Evolutionary conservation across 441 rosid genomes (phyloP), one percentile per base, ranked within the genome.

Genomic region (Pelargonium fulgidum): DNA sequence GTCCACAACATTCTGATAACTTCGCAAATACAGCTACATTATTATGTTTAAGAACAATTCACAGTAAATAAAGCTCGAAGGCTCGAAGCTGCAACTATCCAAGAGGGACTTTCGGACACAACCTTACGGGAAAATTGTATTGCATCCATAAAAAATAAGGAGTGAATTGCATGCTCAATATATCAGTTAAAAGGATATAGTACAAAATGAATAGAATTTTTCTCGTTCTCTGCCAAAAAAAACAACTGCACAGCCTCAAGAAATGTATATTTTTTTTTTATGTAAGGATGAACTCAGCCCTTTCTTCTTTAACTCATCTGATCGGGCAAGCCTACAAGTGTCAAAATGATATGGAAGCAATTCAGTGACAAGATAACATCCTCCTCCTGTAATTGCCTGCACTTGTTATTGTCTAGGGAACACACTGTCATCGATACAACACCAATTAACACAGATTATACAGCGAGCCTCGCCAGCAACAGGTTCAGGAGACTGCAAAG

Each of bases 401-500:
- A 73, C 59, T 41, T 24, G 52, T 24, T 62, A 36, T 61, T 24
- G 64, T 44, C 48, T 65, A 72, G 44, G 64, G 63, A 29, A 22
- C 19, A 68, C 41, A 63, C 52, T 33, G 20, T 39, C 17, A 8
- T 66, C 64, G 63, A 39, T 47, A 68, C 61, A 74, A n/a, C 70
- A 72, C 50, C 64, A 17, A 62, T 58, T 70, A 58, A 52, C 47
- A 68, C 72, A 64, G 70, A 71, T 72, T 50, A 65, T 65, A 68
- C 65, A 70, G 26, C 65, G 14, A 41, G 26, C 66, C 69, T 56
- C 45, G 5, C 41, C 68, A 29, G 36, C 71, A 56, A 68, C 58
- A 47, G 16, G 11, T 54, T 68, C 62, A 39, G 41, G 24, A 16
- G 65, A 71, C 83, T 75, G 83, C 77, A 84, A 69, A 66, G 63